Base-by-base conservation (phyloP, 2,329 filamentous ascomycete genomes). In the Aspergillus felis region DNA sequence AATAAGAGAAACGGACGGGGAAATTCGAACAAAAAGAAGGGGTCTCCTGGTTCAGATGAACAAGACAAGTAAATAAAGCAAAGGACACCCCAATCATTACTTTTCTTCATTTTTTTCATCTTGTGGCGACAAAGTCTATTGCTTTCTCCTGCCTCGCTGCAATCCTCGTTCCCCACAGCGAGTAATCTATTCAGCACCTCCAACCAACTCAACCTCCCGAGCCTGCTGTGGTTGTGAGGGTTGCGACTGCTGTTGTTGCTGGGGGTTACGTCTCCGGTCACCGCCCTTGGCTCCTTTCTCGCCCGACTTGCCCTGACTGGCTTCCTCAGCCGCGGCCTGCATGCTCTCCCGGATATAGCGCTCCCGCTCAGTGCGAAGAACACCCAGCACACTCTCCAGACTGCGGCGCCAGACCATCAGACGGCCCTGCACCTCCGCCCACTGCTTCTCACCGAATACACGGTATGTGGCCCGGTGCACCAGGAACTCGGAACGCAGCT, bases 381-480 rank as follows among this genome's bases (percentile, higher is more conserved):
- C 90, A 56, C 82, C 80, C 66, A 95, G 80, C 20, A 99, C 92
- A 65, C 85, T 86, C 71, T 86, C 84, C 68, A 97, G 81, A 67
- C 90, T 93, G 67, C 85, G 83, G 75, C 89, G 87, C 93, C 93
- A 97, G 75, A 92, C 90, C 78, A 96, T 92, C 69, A 99, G 81
- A 61, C 93, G 85, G 62, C 89, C 91, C 60, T 91, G 90, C 54
- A 99, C 88, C 81, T 99, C 93, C 67, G 90, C 87, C 92, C 95
- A 99, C 81, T 99, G 94, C 83, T 95, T 95, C 81, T 96, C 91
- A 67, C 91, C 91, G 71, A 99, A 99, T 55, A 97, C 92, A 61
- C 94, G 88, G 84, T 97, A 97, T 59, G 92, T 96, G 68, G 91
- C 91, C 74, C 94, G 87, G 82, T 99, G 94, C 61, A 99, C 91